Base-by-base conservation (phyloP, 441 rosid species). In the Erodium chrysanthum region DNA sequence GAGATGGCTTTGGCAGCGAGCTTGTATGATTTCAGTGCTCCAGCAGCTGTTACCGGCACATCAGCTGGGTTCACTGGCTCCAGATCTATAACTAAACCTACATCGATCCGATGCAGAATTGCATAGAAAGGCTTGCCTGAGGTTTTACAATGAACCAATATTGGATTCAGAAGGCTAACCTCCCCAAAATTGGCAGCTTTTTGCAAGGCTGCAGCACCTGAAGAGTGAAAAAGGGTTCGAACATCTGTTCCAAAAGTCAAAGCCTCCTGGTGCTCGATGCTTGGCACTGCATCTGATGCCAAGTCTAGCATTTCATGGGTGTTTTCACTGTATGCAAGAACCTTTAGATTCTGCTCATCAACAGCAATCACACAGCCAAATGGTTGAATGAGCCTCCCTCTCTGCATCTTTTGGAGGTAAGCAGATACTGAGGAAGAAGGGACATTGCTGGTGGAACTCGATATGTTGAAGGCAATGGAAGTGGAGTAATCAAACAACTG, bases 1-100 rank as follows among this genome's bases (percentile, higher is more conserved):
- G 94, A 86, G 71, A 91, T 91, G 40, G 96, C 86, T 77, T 85
- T 89, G 37, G 92, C 84, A 17, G 94, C 96, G 70, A 91, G 87
- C 73, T 86, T 91, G 73, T 89, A 91, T 0, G 97, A 91, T 63
- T 79, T 84, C 65, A 91, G 78, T 0, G 96, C 96, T 66, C 97
- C 94, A 7, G 97, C 88, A 78, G 97, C 84, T 48, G 88, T 89
- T 54, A 85, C 83, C 0, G 96, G 96, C 65, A 87, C 85, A 64
- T 91, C 97, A 70, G 80, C 86, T 18, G 89, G 94, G 76, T 81
- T 82, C 25, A 91, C 84, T 0, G 94, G 96, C 74, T 91, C 97
- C 60, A 91, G 78, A 79, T 91, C 97, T 60, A 89, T 82, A 54
- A 87, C 83, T 73, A 91, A 74, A 14, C 94, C 94, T 37, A 81